Evolutionary conservation across 2,329 filamentous ascomycete genomes (phyloP).

Genomic region (Elsinoe batatas): DNA sequence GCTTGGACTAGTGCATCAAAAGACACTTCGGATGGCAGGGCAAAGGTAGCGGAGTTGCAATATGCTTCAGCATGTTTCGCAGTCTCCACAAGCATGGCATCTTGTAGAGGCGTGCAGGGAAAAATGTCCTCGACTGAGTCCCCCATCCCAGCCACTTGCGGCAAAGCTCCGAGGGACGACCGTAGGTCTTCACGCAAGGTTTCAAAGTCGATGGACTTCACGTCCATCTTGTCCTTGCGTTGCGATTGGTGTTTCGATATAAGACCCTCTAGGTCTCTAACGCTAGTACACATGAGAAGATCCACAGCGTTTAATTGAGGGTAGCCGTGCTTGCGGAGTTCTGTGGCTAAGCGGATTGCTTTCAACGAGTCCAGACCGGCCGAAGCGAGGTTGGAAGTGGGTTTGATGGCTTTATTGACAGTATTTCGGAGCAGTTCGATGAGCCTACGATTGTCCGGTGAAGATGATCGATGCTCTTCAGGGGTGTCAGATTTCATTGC

Average conservation of each 20-base stretch:
- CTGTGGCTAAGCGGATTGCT: slow-evolving; percentile 54
- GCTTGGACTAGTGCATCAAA: slow-evolving; percentile 26
- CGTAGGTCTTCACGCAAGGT: background rate
- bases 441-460: slow-evolving; percentile 28
- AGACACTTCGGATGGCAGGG: slow-evolving; percentile 32
- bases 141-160: background rate
- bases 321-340: slow-evolving; percentile 49
- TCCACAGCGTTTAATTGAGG: slow-evolving; percentile 45
- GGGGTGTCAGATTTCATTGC: slow-evolving; percentile 38
- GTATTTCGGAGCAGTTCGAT: slow-evolving; percentile 16
- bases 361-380: slow-evolving; percentile 57
- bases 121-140: slow-evolving; percentile 33
- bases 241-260: background rate
- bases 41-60: slow-evolving; percentile 65
- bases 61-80: slow-evolving; percentile 51
- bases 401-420: slow-evolving; percentile 14
- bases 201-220: background rate
- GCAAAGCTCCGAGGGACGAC: background rate
- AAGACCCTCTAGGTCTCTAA: slow-evolving; percentile 24
- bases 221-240: background rate
- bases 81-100: slow-evolving; percentile 73
- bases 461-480: background rate
- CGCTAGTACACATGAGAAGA: slow-evolving; percentile 49
- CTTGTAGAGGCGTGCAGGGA: slow-evolving; percentile 63
- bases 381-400: slow-evolving; percentile 38